Evolutionary conservation across 306 rosid genomes (phyloP).

Genomic region (Inga leiocalycina): DNA sequence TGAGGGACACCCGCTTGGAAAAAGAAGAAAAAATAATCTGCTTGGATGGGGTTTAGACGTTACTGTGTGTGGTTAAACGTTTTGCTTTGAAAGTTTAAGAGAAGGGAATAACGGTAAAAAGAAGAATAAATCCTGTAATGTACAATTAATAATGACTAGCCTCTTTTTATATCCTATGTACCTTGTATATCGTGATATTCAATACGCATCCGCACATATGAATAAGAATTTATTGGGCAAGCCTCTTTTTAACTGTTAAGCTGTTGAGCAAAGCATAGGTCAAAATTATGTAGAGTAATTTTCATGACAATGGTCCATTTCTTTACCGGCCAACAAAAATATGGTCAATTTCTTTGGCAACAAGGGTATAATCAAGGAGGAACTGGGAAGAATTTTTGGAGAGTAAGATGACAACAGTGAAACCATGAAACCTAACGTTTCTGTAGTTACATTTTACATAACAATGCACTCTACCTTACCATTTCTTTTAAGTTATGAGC

Average conservation of each 20-base stretch:
- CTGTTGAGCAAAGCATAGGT: background rate
- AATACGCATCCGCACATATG: background rate
- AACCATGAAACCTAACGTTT: background rate
- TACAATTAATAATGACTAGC: background rate
- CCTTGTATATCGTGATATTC: background rate
- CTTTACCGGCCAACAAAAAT: background rate
- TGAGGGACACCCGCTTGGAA: constrained; percentile 83
- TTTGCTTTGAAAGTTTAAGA: background rate
- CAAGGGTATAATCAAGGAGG: constrained; percentile 1
- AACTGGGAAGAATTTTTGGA: constrained; percentile 1
- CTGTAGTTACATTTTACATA: background rate
- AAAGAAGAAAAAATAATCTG: too few species aligned
- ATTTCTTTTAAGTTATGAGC: background rate
- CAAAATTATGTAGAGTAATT: background rate
- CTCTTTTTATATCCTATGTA: background rate
- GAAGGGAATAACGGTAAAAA: background rate
- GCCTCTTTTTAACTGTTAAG: background rate
- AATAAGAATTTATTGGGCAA: background rate
- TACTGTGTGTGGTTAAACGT: background rate
- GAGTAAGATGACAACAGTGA: background rate
- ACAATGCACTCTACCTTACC: background rate
- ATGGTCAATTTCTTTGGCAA: constrained; percentile 10
- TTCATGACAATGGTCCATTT: background rate
- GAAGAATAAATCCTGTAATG: background rate
- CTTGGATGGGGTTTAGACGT: background rate